These are phyloP conservation scores for Trichophyton rubrum DNA, from an alignment of 2,329 filamentous ascomycete genomes.

Conservation along the genomic window DNA sequence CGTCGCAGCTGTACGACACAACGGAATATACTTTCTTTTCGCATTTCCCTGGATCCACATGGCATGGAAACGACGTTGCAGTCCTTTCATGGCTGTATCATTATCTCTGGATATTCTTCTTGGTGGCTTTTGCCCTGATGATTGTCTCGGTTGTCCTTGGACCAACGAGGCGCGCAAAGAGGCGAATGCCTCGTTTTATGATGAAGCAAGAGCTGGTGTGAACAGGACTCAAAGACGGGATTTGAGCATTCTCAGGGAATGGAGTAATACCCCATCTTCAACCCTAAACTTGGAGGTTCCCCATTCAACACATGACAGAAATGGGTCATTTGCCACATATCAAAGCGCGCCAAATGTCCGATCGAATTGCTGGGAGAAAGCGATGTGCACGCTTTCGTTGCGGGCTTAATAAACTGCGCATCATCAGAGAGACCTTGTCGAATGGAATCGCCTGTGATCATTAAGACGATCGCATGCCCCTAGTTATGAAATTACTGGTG, in stretches of 20 bases:
- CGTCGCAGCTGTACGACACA: conserved; percentile 5
- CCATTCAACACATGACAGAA: not conserved
- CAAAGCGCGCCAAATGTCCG: not conserved
- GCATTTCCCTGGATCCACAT: conserved; percentile 5
- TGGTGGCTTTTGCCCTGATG: not conserved
- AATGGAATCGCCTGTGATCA: not conserved
- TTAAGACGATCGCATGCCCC: too few relatives aligned
- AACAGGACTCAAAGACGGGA: not conserved
- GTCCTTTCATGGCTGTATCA: conserved; percentile 4
- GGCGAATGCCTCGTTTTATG: not conserved
- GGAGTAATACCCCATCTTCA: not conserved
- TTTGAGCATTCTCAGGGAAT: not conserved
- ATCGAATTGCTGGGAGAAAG: not conserved
- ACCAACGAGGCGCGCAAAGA: not conserved
- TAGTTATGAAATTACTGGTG: not conserved
- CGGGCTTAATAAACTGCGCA: not conserved
- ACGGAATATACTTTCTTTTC: conserved; percentile 7
- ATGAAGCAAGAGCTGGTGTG: not conserved
- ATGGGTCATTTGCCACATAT: not conserved
- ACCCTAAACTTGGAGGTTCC: not conserved
- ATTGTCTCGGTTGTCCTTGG: not conserved
- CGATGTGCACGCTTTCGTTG: not conserved
- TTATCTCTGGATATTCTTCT: not conserved
- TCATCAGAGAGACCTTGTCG: not conserved
- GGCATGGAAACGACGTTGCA: conserved; percentile 7